Percentiles rank a stretch among this genome's conserved stretches.
These are phyloP conservation scores for Sistotremastrum niveocremeum DNA, from an alignment of 768 basidiomycete genomes.

Conservation along the genomic window DNA sequence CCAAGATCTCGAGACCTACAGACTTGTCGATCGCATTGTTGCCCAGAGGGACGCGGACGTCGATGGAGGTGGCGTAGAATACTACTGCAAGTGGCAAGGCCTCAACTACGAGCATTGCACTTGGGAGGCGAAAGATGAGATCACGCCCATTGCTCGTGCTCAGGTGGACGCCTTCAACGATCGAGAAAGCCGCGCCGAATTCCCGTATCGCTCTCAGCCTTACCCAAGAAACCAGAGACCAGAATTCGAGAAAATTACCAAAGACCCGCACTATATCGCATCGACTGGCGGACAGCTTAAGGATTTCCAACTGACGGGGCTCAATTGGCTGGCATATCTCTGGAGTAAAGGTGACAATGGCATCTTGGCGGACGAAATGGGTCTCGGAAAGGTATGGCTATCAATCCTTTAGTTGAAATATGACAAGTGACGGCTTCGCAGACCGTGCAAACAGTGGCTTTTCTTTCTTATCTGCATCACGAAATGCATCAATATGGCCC, in stretches of 20 bases:
- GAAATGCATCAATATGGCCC: slow-evolving; percentile 88
- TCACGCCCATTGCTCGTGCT: slow-evolving; percentile 61
- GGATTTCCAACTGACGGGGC: slow-evolving; percentile 94
- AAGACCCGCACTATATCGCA: slow-evolving; percentile 78
- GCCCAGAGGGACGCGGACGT: slow-evolving; percentile 54
- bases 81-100: slow-evolving; percentile 95
- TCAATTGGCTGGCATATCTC: slow-evolving; percentile 97
- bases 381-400: slow-evolving; percentile 73
- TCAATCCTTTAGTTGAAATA: background rate
- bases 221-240: slow-evolving; percentile 64
- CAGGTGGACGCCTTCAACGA: slow-evolving; percentile 69
- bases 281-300: slow-evolving; percentile 77
- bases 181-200: slow-evolving; percentile 64
- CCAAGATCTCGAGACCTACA: slow-evolving; percentile 83
- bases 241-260: slow-evolving; percentile 64
- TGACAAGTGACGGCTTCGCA: slow-evolving; percentile 15
- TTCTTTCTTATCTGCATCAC: slow-evolving; percentile 91
- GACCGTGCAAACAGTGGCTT: slow-evolving; percentile 94
- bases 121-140: slow-evolving; percentile 80
- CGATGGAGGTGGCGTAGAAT: slow-evolving; percentile 44
- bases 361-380: slow-evolving; percentile 98
- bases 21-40: slow-evolving; percentile 84
- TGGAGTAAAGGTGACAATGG: slow-evolving; percentile 95
- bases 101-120: slow-evolving; percentile 92
- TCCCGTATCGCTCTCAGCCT: slow-evolving; percentile 70